phyloP scores from a whole-genome alignment of 1,284 basidiomycete species.

The Rhodotorula sp. region DNA sequence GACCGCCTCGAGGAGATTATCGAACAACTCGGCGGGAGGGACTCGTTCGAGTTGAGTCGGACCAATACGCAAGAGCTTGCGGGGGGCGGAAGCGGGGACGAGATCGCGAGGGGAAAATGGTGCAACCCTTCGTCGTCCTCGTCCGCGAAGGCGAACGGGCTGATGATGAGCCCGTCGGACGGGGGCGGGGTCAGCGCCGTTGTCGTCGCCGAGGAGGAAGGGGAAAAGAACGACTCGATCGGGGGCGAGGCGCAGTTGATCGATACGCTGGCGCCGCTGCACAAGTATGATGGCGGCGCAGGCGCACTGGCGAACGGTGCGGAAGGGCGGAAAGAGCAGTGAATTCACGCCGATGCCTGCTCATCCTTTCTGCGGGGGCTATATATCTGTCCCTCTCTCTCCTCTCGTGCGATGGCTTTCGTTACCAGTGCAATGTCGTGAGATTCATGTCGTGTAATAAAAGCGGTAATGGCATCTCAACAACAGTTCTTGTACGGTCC shows the following conservation, averaged over 20 bases:
- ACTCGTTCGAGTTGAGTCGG: neutral
- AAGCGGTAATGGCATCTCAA: no score
- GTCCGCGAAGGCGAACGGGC: neutral
- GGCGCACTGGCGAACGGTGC: neutral
- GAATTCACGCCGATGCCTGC: neutral
- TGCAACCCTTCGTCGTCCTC: neutral
- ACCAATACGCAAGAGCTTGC: no score
- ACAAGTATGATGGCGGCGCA: neutral
- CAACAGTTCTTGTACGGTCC: no score
- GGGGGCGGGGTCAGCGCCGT: neutral
- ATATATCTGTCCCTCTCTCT: no score
- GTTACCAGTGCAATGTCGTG: no score
- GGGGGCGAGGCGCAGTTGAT: neutral
- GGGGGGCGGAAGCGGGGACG: neutral
- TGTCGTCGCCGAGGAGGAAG: neutral
- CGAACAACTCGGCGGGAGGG: neutral
- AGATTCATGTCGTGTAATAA: no score
- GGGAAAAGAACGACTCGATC: no score
- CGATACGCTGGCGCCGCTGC: neutral
- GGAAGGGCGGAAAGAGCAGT: neutral
- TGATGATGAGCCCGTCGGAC: neutral
- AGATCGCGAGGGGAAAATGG: neutral
- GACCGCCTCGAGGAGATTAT: conserved; percentile 16
- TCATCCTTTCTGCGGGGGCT: no score
- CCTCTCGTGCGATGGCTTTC: no score